A percentile compares a stretch with the other conserved stretches of the same genome.
Evolutionary conservation across 169 alveolate species (phyloP).

Genomic region (Cryptosporidium felis): DNA sequence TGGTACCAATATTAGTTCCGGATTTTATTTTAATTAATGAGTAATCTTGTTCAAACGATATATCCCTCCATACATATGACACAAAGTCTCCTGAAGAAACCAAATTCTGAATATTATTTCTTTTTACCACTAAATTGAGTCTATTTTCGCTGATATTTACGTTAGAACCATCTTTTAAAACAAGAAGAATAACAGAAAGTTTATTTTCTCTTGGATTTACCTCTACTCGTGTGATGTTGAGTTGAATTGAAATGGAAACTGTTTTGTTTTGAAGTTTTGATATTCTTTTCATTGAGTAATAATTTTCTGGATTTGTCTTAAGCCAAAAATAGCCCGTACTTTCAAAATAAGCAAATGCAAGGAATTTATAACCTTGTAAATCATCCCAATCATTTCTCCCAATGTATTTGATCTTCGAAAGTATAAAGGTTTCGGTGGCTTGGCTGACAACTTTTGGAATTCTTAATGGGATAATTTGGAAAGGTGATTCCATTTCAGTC

Average conservation of each 20-base stretch:
- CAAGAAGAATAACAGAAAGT: slow-evolving; percentile 6
- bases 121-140: slow-evolving; percentile 11
- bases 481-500: background rate
- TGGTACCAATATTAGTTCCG: background rate
- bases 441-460: slow-evolving; percentile 3
- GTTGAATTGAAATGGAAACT: slow-evolving; percentile 12
- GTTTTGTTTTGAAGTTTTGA: background rate
- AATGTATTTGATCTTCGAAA: background rate
- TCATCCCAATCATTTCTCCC: slow-evolving; percentile 16
- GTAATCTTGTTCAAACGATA: slow-evolving; percentile 13
- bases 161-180: background rate
- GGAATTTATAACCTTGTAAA: background rate
- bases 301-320: slow-evolving; percentile 4
- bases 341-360: slow-evolving; percentile 36
- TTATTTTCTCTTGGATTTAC: slow-evolving; percentile 4
- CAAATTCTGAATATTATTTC: slow-evolving; percentile 19
- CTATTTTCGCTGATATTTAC: slow-evolving; percentile 2
- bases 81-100: background rate
- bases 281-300: background rate
- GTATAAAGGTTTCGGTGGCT: background rate
- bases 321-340: slow-evolving; percentile 13
- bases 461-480: slow-evolving; percentile 11
- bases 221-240: background rate
- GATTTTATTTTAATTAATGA: slow-evolving; percentile 11
- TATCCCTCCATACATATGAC: slow-evolving; percentile 45